Evolutionary conservation across 768 basidiomycete genomes (phyloP), one percentile per base, ranked within the genome.

Genomic region (Butyriboletus loyo): DNA sequence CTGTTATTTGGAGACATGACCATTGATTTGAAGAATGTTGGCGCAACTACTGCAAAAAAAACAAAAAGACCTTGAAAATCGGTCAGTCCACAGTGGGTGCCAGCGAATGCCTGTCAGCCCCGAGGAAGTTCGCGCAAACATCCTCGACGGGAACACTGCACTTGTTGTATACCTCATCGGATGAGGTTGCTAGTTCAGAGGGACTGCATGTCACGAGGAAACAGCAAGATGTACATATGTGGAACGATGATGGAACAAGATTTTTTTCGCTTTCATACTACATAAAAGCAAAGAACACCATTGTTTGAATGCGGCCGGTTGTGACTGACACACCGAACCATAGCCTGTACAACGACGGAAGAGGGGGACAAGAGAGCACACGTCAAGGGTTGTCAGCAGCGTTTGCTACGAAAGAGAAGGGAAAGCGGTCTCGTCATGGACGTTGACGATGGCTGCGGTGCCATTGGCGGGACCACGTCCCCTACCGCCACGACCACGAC

Each of bases 341-440:
- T 39, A 42, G 54, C 40, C 57, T 46, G 54, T 52, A 56, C 38
- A 49, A 52, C 30, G 52, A 52, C 43, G 13, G 21, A 42, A 42
- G 40, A 44, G 35, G 43, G 25, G 45, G 48, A 45, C 45, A 49
- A 51, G 32, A 47, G 49, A 46, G 24, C 17, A 47, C 27, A 36
- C 35, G 51, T 41, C 42, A 34, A 43, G 27, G 28, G 5, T 39
- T 57, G 50, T 53, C 50, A 38, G 50, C 35, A 46, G 50, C 22
- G 36, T 49, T 50, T 54, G 54, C 59, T 70, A 81, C 55, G 88
- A 79, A 59, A 97, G 81, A 59, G 93, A 91, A 40, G 93, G 93
- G 85, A 97, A 97, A 54, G 91, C 92, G 25, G 73, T 75, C 72
- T 90, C 77, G 71, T 97, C 93, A 63, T 85, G 85, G 58, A 94